Evolutionary conservation across 352 stramenopile species (phyloP).

Genomic region (Globisporangium camurandrum): DNA sequence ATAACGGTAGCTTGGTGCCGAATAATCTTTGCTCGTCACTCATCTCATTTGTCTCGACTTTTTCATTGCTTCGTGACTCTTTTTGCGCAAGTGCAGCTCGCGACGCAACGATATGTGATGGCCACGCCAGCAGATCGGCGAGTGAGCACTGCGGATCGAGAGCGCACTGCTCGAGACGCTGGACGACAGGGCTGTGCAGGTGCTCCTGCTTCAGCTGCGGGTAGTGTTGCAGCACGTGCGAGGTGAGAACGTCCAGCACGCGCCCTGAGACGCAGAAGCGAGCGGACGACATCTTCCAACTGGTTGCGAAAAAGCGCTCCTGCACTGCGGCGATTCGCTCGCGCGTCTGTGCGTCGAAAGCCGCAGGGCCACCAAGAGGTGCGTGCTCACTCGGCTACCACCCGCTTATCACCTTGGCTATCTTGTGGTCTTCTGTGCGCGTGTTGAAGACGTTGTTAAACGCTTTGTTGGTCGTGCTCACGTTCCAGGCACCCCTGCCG

Average conservation of each 20-base stretch:
- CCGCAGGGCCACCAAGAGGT: not conserved
- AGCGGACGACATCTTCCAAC: not conserved
- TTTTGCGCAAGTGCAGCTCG: not conserved
- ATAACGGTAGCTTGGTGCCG: slow-evolving; percentile 4
- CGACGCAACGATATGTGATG: not conserved
- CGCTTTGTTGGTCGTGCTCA: slow-evolving; percentile 4
- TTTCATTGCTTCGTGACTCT: no score
- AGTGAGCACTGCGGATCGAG: slow-evolving; percentile 1
- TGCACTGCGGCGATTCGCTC: not conserved
- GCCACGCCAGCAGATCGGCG: not conserved
- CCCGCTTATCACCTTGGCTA: not conserved
- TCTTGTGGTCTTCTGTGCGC: slow-evolving; percentile 2
- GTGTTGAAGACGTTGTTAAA: slow-evolving; percentile 11
- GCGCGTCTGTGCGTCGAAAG: not conserved
- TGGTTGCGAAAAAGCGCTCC: not conserved
- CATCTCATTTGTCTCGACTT: not conserved
- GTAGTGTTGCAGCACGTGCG: not conserved
- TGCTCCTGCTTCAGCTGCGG: not conserved
- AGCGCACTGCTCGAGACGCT: not conserved
- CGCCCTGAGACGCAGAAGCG: not conserved
- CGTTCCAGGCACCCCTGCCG: not conserved
- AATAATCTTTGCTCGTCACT: slow-evolving; percentile 3
- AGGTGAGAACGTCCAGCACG: slow-evolving; percentile 1
- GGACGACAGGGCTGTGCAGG: not conserved
- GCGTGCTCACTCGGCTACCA: not conserved